These are phyloP conservation scores for Didymellaceae sp. DNA, from an alignment of 2,329 filamentous ascomycete genomes.

Conservation along the genomic window DNA sequence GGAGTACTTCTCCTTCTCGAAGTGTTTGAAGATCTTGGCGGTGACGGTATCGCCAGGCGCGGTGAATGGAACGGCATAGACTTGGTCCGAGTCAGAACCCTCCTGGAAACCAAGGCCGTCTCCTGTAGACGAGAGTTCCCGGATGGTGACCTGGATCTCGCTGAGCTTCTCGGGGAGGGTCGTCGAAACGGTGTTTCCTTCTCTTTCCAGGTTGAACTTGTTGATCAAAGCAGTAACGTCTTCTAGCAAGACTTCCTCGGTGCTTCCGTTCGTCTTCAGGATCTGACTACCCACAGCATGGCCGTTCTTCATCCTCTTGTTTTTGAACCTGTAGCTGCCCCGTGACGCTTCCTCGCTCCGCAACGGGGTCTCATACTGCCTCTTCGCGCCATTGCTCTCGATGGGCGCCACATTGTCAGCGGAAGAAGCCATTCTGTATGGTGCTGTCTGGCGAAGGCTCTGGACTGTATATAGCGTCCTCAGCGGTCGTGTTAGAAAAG, in stretches of 20 bases:
- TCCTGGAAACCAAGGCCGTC: constrained; percentile 82
- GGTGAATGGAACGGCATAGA: constrained; percentile 89
- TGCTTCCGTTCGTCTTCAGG: constrained; percentile 52
- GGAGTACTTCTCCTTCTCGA: constrained; percentile 70
- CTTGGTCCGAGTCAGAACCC: constrained; percentile 64
- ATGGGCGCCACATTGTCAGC: constrained; percentile 39
- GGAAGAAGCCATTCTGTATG: constrained; percentile 43
- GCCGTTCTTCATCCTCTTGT: constrained; percentile 57
- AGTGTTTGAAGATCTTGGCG: constrained; percentile 79
- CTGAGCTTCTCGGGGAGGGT: constrained; percentile 69
- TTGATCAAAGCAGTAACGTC: constrained; percentile 55
- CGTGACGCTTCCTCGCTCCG: constrained; percentile 43
- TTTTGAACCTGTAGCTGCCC: constrained; percentile 50
- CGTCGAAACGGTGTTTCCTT: constrained; percentile 12
- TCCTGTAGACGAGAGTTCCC: constrained; percentile 85
- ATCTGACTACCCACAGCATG: constrained; percentile 45
- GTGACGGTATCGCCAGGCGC: constrained; percentile 82
- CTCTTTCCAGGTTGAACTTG: constrained; percentile 37
- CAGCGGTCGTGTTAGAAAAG: constrained; percentile 34
- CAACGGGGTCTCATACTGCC: constrained; percentile 42
- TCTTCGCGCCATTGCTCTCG: constrained; percentile 45
- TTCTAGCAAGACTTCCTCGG: constrained; percentile 56
- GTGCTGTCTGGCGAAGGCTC: constrained; percentile 17
- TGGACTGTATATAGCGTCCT: constrained; percentile 32
- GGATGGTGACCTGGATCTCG: constrained; percentile 82